Evolutionary conservation across 768 basidiomycete genomes (phyloP), one percentile per base, ranked within the genome.

Genomic region (Exidia glandulosa): DNA sequence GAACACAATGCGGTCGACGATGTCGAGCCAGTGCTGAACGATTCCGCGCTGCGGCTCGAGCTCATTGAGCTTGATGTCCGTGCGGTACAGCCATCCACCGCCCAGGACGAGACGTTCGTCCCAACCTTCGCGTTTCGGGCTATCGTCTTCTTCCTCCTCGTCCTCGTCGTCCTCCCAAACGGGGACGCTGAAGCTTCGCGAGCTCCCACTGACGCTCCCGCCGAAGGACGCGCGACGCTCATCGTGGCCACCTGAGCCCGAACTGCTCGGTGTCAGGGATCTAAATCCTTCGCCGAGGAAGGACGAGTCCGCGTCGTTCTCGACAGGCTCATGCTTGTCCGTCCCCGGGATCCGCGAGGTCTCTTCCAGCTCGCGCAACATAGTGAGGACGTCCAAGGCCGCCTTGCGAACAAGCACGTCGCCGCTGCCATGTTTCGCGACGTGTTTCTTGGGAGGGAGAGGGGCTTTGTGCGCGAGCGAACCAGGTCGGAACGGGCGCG

Each of bases 271-370:
- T 12, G 63, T 63, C 3, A 61, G 47, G 6, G 58, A 52, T 30
- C 62, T 60, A 50, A 60, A 60, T 2, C 59, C 59, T 30, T 58
- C 61, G 19, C 61, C 62, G 19, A 59, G 60, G 27, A 56, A 60
- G n/a, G 57, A 68, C 70, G 70, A 62, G 74, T 73, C 30, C 74
- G 63, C 77, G 5, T 76, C 81, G 34, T 79, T 84, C 57, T 90
- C 89, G 9, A 80, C 85, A 66, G 91, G 89, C 65, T 90, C 91
- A n/a, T 82, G 87, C 48, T 90, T 88, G 67, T 92, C 88, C 19
- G 79, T 81, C 6, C 90, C 75, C 3, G 90, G 87, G 3, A 94
- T 69, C 2, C 95, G 81, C 37, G 81, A 82, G 9, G 74, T 72
- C 67, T 94, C 91, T 69, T 97, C 95, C 23, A 97, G 73, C 32